These are phyloP conservation scores for Suhomyces faveliae DNA, from an alignment of 805 yeast species.

Conservation along the genomic window DNA sequence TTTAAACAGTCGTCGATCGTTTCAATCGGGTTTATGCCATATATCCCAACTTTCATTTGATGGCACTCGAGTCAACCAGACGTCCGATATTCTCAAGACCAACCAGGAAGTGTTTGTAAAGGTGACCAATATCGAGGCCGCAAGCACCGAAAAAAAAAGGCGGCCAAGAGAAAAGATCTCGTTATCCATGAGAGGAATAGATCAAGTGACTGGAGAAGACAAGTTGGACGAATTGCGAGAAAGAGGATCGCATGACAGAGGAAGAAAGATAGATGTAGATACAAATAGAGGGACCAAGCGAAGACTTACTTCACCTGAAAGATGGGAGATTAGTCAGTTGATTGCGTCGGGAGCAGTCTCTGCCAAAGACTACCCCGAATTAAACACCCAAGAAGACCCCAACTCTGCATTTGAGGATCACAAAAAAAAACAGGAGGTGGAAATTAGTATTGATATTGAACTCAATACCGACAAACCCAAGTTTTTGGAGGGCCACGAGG, in stretches of 20 bases:
- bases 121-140: slow-evolving; percentile 36
- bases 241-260: slow-evolving; percentile 13
- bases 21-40: slow-evolving; percentile 69
- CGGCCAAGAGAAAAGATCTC: slow-evolving; percentile 38
- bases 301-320: slow-evolving; percentile 76
- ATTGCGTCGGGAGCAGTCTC: slow-evolving; percentile 75
- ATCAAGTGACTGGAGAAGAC: slow-evolving; percentile 63
- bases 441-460: slow-evolving; percentile 66
- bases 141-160: not conserved
- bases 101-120: slow-evolving; percentile 67
- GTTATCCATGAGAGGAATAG: slow-evolving; percentile 67
- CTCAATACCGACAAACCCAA: slow-evolving; percentile 66
- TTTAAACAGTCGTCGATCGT: slow-evolving; percentile 29
- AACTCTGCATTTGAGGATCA: slow-evolving; percentile 27
- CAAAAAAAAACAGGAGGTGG: slow-evolving; percentile 24
- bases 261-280: slow-evolving; percentile 1
- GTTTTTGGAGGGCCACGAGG: slow-evolving; percentile 59
- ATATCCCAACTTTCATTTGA: slow-evolving; percentile 60
- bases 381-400: slow-evolving; percentile 28
- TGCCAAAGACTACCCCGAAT: slow-evolving; percentile 67
- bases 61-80: slow-evolving; percentile 50
- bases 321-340: slow-evolving; percentile 86
- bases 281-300: slow-evolving; percentile 22
- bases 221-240: slow-evolving; percentile 19
- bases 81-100: slow-evolving; percentile 54